Conservation (phyloP, 257 asterid species). For the Solanum rostratum region DNA sequence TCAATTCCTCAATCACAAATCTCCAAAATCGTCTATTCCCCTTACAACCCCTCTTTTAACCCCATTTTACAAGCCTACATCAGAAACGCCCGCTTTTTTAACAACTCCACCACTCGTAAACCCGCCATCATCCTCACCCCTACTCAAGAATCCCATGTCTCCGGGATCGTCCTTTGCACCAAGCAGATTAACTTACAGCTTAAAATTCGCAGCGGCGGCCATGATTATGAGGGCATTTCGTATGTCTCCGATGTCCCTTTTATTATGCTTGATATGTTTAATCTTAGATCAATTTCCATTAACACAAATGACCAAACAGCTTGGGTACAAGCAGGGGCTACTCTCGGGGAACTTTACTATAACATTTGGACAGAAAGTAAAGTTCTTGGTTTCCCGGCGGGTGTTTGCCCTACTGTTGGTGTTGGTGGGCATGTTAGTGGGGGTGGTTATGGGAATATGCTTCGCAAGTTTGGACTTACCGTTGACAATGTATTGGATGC, state of each 20-base stretch:
- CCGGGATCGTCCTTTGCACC: conserved; percentile 22
- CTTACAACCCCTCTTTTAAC: conserved; percentile 11
- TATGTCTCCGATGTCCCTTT: conserved; percentile 15
- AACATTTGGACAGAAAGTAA: conserved; percentile 18
- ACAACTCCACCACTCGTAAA: conserved; percentile 17
- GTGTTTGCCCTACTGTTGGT: conserved; percentile 24
- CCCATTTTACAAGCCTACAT: conserved; percentile 14
- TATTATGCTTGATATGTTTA: conserved; percentile 23
- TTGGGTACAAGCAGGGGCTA: conserved; percentile 33
- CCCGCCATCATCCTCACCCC: conserved; percentile 33
- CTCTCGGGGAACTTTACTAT: conserved; percentile 31
- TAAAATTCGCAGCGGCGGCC: conserved; percentile 40
- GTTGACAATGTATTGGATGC: conserved; percentile 31
- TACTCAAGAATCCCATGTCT: conserved; percentile 15
- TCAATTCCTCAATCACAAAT: conserved; percentile 1
- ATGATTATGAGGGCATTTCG: conserved; percentile 33
- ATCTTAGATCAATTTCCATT: conserved; percentile 11
- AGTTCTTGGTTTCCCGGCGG: conserved; percentile 27
- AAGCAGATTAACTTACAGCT: conserved; percentile 7
- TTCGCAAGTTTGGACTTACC: conserved; percentile 22
- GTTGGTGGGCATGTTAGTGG: conserved; percentile 32
- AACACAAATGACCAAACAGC: conserved; percentile 7
- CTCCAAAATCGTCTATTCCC: conserved; percentile 10
- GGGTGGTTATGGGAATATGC: conserved; percentile 32
- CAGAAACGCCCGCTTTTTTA: conserved; percentile 24